These are phyloP conservation scores for Neoboletus subvelutipes DNA, from an alignment of 768 basidiomycete genomes.

Conservation along the genomic window DNA sequence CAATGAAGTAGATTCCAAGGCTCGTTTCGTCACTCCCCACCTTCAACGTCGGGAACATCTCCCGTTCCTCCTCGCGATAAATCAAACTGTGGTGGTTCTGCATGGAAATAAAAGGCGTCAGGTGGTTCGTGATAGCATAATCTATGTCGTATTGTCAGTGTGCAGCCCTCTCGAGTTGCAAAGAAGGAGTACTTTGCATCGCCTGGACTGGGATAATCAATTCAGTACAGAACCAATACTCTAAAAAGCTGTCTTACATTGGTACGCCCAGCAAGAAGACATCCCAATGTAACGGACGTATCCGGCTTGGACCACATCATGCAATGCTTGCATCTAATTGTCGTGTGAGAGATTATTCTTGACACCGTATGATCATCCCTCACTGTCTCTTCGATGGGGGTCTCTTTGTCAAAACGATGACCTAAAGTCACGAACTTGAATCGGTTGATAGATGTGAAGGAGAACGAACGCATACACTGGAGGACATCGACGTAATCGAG, in stretches of 20 bases:
- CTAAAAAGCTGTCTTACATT: neutral
- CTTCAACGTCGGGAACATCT: conserved; percentile 1
- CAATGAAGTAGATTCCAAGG: conserved; percentile 46
- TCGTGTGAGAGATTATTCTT: neutral
- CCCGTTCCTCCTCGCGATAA: conserved; percentile 1
- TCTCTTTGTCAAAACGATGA: conserved; percentile 1
- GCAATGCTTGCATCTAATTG: conserved; percentile 1
- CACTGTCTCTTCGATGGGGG: neutral
- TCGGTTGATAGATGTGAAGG: neutral
- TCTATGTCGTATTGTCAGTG: conserved; percentile 19
- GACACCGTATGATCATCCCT: neutral
- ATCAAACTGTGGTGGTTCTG: conserved; percentile 40
- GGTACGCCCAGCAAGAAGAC: conserved; percentile 6
- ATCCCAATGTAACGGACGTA: conserved; percentile 3
- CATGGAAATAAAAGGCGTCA: conserved; percentile 62
- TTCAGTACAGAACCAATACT: neutral
- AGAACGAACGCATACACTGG: neutral
- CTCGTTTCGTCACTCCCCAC: conserved; percentile 1
- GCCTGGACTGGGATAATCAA: neutral
- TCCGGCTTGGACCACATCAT: conserved; percentile 1
- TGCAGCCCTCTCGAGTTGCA: neutral
- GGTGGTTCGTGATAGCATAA: conserved; percentile 41
- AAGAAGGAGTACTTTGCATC: conserved; percentile 1
- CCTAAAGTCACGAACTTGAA: neutral
- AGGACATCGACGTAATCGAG: conserved; percentile 2